Percentiles rank a stretch among this genome's conserved stretches.
phyloP scores from a whole-genome alignment of 352 stramenopile genomes.

The Nothophytophthora sp. region DNA sequence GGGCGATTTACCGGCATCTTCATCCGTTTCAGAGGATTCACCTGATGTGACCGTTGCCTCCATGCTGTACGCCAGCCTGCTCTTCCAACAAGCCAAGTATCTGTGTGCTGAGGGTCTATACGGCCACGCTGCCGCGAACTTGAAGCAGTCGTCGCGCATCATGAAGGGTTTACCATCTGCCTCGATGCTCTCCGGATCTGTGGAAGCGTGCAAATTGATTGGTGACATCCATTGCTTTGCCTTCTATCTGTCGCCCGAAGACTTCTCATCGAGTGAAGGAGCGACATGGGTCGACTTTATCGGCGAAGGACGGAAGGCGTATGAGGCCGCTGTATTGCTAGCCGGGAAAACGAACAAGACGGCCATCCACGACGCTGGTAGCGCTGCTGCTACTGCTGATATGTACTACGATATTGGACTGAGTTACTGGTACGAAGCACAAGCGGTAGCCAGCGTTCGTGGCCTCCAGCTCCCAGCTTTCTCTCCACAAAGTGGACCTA shows the following conservation, averaged over 20 bases:
- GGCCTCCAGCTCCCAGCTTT: slow-evolving; percentile 50
- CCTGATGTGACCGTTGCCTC: slow-evolving; percentile 36
- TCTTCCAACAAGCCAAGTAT: slow-evolving; percentile 80
- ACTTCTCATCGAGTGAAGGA: slow-evolving; percentile 41
- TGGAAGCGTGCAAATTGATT: slow-evolving; percentile 64
- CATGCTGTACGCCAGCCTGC: slow-evolving; percentile 65
- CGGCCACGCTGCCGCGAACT: slow-evolving; percentile 57
- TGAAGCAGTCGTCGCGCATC: slow-evolving; percentile 61
- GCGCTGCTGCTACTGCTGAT: slow-evolving; percentile 29
- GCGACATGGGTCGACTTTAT: slow-evolving; percentile 71
- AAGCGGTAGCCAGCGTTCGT: slow-evolving; percentile 40
- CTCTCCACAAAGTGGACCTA: background rate
- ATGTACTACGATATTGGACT: slow-evolving; percentile 72
- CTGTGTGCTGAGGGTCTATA: slow-evolving; percentile 78
- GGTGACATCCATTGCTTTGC: slow-evolving; percentile 84
- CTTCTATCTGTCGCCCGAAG: slow-evolving; percentile 73
- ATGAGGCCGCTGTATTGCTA: slow-evolving; percentile 38
- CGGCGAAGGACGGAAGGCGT: slow-evolving; percentile 49
- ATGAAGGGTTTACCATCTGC: slow-evolving; percentile 38
- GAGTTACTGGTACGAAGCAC: slow-evolving; percentile 78
- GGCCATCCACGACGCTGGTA: background rate
- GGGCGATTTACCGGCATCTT: slow-evolving; percentile 11
- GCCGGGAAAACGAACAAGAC: slow-evolving; percentile 10
- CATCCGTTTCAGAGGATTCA: slow-evolving; percentile 3
- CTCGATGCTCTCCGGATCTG: slow-evolving; percentile 25